These are phyloP conservation scores for Agapanthus africanus DNA, from an alignment of 106 monocot genomes.

Conservation along the genomic window DNA sequence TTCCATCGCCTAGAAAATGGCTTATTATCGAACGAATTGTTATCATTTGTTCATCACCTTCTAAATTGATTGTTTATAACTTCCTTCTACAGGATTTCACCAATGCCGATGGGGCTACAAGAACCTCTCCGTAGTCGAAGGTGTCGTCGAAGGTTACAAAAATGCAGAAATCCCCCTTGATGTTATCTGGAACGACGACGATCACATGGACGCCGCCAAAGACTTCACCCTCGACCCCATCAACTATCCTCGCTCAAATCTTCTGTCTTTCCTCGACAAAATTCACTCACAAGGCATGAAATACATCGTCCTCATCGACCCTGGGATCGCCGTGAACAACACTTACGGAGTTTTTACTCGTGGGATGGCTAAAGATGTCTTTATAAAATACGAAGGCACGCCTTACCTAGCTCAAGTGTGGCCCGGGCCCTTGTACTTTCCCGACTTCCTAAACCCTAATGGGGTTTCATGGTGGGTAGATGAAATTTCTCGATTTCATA, in stretches of 20 bases:
- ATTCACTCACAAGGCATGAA: conserved; percentile 77
- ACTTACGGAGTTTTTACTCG: conserved; percentile 65
- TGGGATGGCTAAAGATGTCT: conserved; percentile 67
- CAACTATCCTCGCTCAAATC: conserved; percentile 69
- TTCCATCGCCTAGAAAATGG: too few species aligned
- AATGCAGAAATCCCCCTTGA: conserved; percentile 81
- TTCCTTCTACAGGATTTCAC: conserved; percentile 75
- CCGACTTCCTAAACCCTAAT: conserved; percentile 71
- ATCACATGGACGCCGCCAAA: conserved; percentile 92
- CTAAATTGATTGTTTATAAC: neutral
- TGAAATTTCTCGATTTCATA: conserved; percentile 67
- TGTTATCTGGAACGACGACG: conserved; percentile 98
- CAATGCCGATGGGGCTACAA: conserved; percentile 97
- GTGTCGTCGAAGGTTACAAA: conserved; percentile 78
- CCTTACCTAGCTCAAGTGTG: conserved; percentile 93
- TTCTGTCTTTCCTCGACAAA: conserved; percentile 62
- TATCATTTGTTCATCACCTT: too few species aligned
- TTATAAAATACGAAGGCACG: conserved; percentile 74
- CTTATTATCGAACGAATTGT: too few species aligned
- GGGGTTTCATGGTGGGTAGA: conserved; percentile 83
- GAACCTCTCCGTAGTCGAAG: conserved; percentile 85
- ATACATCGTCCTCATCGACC: conserved; percentile 91
- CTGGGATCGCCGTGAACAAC: conserved; percentile 79
- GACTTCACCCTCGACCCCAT: conserved; percentile 90
- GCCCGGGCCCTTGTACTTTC: conserved; percentile 95